These are phyloP conservation scores for Colletotrichum sp. DNA, from an alignment of 2,329 filamentous ascomycete species.

Conservation along the genomic window DNA sequence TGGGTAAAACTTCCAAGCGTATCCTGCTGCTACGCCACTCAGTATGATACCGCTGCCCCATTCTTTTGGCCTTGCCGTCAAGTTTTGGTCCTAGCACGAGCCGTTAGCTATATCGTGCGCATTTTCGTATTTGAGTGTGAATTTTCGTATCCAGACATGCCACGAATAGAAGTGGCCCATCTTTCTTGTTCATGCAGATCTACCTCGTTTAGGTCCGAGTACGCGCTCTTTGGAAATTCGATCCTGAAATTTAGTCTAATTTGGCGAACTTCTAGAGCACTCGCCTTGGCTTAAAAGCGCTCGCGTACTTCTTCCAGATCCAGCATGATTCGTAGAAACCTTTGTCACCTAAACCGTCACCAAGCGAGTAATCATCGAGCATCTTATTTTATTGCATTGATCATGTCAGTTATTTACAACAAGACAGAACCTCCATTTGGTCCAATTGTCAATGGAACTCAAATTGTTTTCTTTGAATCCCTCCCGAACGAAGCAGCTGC, in stretches of 20 bases:
- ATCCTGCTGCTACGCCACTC: background rate
- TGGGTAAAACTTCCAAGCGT: background rate
- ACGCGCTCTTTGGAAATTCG: background rate
- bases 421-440: background rate
- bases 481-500: background rate
- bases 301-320: background rate
- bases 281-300: background rate
- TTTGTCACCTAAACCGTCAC: background rate
- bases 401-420: background rate
- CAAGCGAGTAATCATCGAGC: background rate
- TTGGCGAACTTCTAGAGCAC: background rate
- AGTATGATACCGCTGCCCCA: background rate
- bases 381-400: background rate
- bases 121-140: background rate
- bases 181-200: background rate
- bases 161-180: background rate
- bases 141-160: background rate
- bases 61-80: background rate
- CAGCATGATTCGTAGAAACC: background rate
- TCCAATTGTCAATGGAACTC: background rate
- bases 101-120: background rate
- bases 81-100: background rate
- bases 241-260: background rate
- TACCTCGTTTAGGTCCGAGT: background rate
- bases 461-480: background rate